These are phyloP conservation scores for Candida tetrigidarum DNA, from an alignment of 1,139 yeast genomes.

Conservation along the genomic window DNA sequence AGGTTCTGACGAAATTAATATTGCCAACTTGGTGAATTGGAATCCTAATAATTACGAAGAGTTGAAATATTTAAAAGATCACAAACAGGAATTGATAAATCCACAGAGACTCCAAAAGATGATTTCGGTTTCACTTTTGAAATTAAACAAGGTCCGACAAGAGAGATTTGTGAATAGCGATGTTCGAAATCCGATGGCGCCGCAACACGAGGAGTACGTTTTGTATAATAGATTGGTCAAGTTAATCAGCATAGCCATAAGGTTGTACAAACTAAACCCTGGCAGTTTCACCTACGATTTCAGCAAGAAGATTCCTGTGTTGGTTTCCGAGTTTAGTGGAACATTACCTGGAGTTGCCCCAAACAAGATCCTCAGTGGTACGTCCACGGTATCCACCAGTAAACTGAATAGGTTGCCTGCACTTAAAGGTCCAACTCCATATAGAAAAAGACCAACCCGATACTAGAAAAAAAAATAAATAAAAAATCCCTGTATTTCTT, in stretches of 20 bases:
- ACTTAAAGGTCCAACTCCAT: conserved; percentile 36
- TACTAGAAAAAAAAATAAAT: conserved; percentile 1
- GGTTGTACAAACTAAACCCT: conserved; percentile 30
- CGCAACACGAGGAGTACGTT: conserved; percentile 32
- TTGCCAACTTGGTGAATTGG: conserved; percentile 41
- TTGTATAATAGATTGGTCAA: conserved; percentile 48
- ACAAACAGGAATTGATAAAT: conserved; percentile 29
- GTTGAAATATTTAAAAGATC: conserved; percentile 31
- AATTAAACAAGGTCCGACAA: conserved; percentile 67
- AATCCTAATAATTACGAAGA: conserved; percentile 36
- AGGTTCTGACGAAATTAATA: conserved; percentile 23
- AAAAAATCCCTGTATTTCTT: too few relatives aligned
- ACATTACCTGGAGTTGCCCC: conserved; percentile 67
- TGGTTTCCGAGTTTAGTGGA: conserved; percentile 77
- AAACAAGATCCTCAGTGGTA: conserved; percentile 11
- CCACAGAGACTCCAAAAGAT: conserved; percentile 47
- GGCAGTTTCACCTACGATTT: conserved; percentile 36
- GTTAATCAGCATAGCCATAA: conserved; percentile 35
- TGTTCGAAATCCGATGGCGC: conserved; percentile 31
- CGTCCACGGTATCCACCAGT: conserved; percentile 13
- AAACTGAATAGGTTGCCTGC: conserved; percentile 39
- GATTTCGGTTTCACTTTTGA: conserved; percentile 58
- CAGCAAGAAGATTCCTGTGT: conserved; percentile 62
- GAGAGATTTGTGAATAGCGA: conserved; percentile 48
- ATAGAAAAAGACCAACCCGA: conserved; percentile 37